Percentiles rank a stretch among this genome's conserved stretches.
Conservation (phyloP, 345 rosid genomes). For the Cardiospermum halicacabum region DNA sequence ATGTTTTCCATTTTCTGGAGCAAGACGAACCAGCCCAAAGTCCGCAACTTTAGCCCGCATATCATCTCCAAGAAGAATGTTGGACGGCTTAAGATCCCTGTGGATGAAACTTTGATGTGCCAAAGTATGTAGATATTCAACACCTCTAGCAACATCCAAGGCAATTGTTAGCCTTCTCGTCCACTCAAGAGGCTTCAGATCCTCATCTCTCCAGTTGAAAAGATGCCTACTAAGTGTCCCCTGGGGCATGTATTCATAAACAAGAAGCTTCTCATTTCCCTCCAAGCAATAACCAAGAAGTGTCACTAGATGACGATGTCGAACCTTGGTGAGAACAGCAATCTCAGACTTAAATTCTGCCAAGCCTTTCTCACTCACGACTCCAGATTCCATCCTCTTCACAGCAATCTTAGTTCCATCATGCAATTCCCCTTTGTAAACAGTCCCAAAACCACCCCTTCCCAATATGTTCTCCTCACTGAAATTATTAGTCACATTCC, state of each 20-base stretch:
- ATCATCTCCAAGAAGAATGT: slow-evolving; percentile 46
- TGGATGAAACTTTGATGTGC: slow-evolving; percentile 34
- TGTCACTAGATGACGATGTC: slow-evolving; percentile 39
- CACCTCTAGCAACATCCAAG: slow-evolving; percentile 45
- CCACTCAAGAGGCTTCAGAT: slow-evolving; percentile 35
- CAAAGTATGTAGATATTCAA: slow-evolving; percentile 40
- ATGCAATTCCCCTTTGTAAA: slow-evolving; percentile 24
- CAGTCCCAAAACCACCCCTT: slow-evolving; percentile 20
- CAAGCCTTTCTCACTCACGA: slow-evolving; percentile 31
- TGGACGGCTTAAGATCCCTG: slow-evolving; percentile 35
- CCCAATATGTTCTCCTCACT: slow-evolving; percentile 16
- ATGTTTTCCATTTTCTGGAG: slow-evolving; percentile 30
- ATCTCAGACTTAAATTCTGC: slow-evolving; percentile 40
- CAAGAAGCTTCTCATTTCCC: slow-evolving; percentile 20
- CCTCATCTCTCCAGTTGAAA: slow-evolving; percentile 30
- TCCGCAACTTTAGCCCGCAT: slow-evolving; percentile 44
- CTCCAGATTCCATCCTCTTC: slow-evolving; percentile 37
- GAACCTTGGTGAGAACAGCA: slow-evolving; percentile 37
- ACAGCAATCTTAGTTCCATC: slow-evolving; percentile 43
- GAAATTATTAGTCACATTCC: slow-evolving; percentile 24
- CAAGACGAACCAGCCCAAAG: slow-evolving; percentile 41
- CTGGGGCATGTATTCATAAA: slow-evolving; percentile 18
- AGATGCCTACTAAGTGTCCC: slow-evolving; percentile 30
- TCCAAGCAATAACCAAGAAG: slow-evolving; percentile 40
- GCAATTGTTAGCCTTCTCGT: slow-evolving; percentile 36